phyloP scores from a whole-genome alignment of 1,139 yeast genomes.

The Taphrina deformans region DNA sequence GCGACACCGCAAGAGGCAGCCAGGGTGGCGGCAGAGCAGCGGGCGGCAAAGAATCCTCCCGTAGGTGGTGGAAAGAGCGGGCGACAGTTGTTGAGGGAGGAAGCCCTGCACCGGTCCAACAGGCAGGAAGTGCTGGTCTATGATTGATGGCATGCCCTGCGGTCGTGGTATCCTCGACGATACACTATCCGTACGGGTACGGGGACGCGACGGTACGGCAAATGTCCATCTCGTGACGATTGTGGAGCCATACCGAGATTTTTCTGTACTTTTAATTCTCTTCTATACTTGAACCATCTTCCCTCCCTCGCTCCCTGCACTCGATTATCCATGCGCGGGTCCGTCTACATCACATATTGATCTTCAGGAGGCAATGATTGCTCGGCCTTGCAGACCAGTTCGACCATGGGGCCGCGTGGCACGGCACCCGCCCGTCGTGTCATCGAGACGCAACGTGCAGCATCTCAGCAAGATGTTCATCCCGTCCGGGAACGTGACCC shows the following conservation, averaged over 20 bases:
- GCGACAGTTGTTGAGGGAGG: slow-evolving; percentile 7
- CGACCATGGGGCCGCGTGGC: too few species aligned
- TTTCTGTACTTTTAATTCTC: neutral
- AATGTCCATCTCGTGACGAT: neutral
- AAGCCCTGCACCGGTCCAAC: neutral
- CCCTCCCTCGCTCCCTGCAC: too few species aligned
- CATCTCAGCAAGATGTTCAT: neutral
- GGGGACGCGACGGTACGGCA: too few species aligned
- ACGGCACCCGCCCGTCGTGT: too few species aligned
- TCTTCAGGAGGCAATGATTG: neutral
- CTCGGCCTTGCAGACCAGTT: too few species aligned
- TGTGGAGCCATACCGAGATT: neutral
- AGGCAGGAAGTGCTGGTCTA: neutral
- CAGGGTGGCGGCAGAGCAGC: neutral
- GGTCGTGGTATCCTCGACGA: too few species aligned
- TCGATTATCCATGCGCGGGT: too few species aligned
- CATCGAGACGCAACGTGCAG: neutral
- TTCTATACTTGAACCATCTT: too few species aligned
- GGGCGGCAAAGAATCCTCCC: neutral
- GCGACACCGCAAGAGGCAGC: slow-evolving; percentile 18
- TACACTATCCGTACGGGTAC: too few species aligned
- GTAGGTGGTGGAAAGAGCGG: neutral
- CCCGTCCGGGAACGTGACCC: slow-evolving; percentile 10
- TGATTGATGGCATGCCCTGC: too few species aligned
- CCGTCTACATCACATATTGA: too few species aligned